phyloP scores from a whole-genome alignment of 73 alveolate species.

The Tetrahymena elliotti region DNA sequence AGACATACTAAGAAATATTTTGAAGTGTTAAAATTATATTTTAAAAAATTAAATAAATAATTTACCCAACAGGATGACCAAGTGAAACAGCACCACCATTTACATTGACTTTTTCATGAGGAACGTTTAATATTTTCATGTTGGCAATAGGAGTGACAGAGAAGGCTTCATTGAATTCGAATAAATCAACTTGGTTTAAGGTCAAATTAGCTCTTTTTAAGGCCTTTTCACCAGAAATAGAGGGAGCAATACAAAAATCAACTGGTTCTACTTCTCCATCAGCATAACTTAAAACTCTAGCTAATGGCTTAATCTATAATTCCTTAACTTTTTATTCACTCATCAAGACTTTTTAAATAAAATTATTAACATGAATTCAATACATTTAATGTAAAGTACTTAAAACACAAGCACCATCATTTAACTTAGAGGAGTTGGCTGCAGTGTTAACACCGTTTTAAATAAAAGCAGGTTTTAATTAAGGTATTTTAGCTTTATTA shows the following conservation, averaged over 20 bases:
- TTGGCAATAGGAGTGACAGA: constrained; percentile 41
- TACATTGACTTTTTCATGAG: constrained; percentile 58
- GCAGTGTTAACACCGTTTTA: constrained; percentile 56
- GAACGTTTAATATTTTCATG: constrained; percentile 46
- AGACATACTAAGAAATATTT: constrained; percentile 42
- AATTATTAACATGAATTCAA: background rate
- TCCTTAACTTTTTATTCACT: constrained; percentile 21
- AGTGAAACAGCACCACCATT: constrained; percentile 94
- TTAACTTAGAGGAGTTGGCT: constrained; percentile 55
- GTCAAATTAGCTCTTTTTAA: constrained; percentile 24
- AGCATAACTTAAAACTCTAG: constrained; percentile 48
- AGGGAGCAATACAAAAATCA: constrained; percentile 48
- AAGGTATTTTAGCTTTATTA: constrained; percentile 41
- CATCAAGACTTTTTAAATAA: constrained; percentile 23
- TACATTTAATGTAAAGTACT: background rate
- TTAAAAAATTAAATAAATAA: background rate
- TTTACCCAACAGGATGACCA: constrained; percentile 78
- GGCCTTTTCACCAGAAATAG: constrained; percentile 29
- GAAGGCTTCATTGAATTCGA: constrained; percentile 54
- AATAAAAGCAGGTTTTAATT: constrained; percentile 44
- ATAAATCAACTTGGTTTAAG: constrained; percentile 21
- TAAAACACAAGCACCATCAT: constrained; percentile 61
- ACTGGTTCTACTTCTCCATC: constrained; percentile 48
- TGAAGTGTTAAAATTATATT: no score
- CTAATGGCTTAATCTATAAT: constrained; percentile 42